These are phyloP conservation scores for Glycine tomentella DNA, from an alignment of 306 rosid species.

Conservation along the genomic window DNA sequence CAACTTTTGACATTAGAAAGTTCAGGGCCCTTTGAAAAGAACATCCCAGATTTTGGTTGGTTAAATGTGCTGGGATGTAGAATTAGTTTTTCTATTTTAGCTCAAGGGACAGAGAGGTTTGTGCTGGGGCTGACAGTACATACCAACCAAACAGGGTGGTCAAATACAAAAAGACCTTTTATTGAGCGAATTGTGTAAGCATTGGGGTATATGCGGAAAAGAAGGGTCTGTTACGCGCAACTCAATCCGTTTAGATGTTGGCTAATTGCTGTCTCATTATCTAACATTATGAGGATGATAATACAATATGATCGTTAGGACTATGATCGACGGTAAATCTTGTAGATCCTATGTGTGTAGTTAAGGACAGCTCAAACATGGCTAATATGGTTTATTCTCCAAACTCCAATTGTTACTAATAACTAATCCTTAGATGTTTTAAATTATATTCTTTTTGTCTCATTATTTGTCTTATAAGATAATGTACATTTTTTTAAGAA, in stretches of 20 bases:
- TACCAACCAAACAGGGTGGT: slow-evolving; percentile 38
- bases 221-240: neutral
- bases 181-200: neutral
- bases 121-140: slow-evolving; percentile 45
- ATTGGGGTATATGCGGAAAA: slow-evolving; percentile 21
- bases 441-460: no score
- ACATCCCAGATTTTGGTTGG: slow-evolving; percentile 49
- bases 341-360: no score
- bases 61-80: slow-evolving; percentile 37
- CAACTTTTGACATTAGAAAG: slow-evolving; percentile 36
- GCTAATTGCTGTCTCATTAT: neutral
- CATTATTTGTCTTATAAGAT: neutral
- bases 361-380: neutral
- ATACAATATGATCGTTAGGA: neutral
- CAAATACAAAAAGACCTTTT: slow-evolving; percentile 36
- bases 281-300: neutral
- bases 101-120: slow-evolving; percentile 44
- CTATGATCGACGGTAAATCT: neutral
- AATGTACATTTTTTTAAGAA: no score
- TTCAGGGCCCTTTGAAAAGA: slow-evolving; percentile 24
- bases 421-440: no score
- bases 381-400: no score
- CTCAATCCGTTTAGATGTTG: neutral
- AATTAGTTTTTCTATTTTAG: slow-evolving; percentile 55
- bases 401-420: no score